Evolutionary conservation across 192 early-diverging fungal species (phyloP).

Genomic region (Linnemannia zychae): DNA sequence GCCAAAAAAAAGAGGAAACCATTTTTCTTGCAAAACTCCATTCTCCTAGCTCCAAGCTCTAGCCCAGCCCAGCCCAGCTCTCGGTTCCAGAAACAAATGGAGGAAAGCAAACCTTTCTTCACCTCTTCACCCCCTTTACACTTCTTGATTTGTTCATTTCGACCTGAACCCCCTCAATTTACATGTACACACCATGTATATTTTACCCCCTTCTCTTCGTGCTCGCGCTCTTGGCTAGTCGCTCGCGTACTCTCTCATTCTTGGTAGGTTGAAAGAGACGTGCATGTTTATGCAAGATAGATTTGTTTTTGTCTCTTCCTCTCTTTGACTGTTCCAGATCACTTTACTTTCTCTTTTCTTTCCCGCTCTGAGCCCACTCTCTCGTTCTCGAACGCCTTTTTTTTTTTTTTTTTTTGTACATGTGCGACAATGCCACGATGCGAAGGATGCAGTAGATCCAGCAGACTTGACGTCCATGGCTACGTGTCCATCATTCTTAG

Average conservation of each 20-base stretch:
- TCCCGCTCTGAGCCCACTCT: background rate
- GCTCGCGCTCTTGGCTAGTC: no score
- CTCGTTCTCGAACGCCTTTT: background rate
- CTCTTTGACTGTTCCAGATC: background rate
- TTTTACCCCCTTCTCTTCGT: no score
- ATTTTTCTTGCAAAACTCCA: no score
- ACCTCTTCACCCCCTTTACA: background rate
- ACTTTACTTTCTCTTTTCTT: background rate
- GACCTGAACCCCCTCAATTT: no score
- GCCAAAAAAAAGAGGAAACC: no score
- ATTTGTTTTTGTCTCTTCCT: background rate
- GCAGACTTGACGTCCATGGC: no score
- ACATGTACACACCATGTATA: no score
- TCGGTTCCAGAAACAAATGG: background rate
- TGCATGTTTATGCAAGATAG: background rate
- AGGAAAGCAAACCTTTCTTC: background rate
- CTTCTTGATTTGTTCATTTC: background rate
- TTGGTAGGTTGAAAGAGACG: background rate
- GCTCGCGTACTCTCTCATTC: background rate
- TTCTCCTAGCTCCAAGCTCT: background rate
- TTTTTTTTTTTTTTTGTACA: no score
- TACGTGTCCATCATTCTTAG: no score
- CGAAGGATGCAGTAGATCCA: no score
- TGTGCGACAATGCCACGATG: no score
- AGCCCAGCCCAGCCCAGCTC: background rate